Evolutionary conservation across 2,329 filamentous ascomycete species (phyloP), one percentile per base, ranked within the genome.

Genomic region (Geosmithia morbida): DNA sequence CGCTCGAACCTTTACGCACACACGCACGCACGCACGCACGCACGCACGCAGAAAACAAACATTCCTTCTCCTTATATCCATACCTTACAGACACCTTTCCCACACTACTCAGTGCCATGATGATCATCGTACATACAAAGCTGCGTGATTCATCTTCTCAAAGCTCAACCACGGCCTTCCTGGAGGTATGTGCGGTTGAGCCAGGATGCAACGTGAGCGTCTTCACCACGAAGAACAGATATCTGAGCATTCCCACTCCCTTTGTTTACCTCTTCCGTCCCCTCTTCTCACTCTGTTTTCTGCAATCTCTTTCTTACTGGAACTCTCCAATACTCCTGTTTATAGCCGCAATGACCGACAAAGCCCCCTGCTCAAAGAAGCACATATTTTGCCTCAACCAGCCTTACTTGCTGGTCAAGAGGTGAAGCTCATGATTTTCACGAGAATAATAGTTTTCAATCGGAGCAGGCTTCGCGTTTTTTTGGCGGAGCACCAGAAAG

Each of bases 401-500:
- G 45, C 49, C 43, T 45, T 11, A 19, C 19, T 26, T 22, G 29
- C 18, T 22, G 22, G 22, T 26, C 22, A 26, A 45, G 18, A 46
- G 29, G 42, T 40, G 33, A 46, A 43, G 55, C 54, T 58, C 48
- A 51, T 62, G 57, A 68, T 60, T 57, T 57, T 54, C 52, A 57
- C 53, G n/a, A 56, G 51, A 46, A 51, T 55, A 54, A 67, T 72
- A 72, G 70, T 73, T 72, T 72, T 72, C 70, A 72, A 72, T 68
- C 70, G 63, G 68, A 73, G 69, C 65, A 65, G 63, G 61, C 62
- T 65, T 46, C 20, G 33, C 6, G 33, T 37, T 37, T 11, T 30
- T 16, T 13, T 37, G 33, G 10, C 33, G 11, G 33, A 13, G 10
- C 6, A 11, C 11, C 13, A 11, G 11, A 16, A 11, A 37, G 33